Percentiles rank a stretch among this genome's conserved stretches.
Conservation (phyloP, 2,329 filamentous ascomycete species). For the Fulvia fulva region DNA sequence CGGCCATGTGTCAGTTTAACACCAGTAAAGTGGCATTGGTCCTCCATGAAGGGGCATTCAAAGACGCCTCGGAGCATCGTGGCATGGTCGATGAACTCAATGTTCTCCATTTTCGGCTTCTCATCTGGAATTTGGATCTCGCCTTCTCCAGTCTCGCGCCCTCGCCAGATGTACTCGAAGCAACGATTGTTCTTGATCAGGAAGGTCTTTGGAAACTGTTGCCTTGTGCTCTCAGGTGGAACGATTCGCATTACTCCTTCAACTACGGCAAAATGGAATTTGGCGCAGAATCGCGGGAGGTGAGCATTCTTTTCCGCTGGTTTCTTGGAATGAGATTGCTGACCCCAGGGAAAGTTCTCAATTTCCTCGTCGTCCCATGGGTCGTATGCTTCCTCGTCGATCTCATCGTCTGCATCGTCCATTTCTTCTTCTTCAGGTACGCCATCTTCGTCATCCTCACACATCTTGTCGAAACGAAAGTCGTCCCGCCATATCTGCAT, state of each 20-base stretch:
- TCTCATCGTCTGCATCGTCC: constrained; percentile 1
- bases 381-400: not conserved
- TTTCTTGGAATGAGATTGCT: not conserved
- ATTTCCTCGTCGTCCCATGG: not conserved
- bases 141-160: constrained; percentile 13
- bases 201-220: not conserved
- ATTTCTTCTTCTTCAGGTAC: not conserved
- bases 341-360: not conserved
- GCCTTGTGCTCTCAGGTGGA: not conserved
- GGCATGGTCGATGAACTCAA: constrained; percentile 5
- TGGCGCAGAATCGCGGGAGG: constrained; percentile 10
- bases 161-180: constrained; percentile 10
- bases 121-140: constrained; percentile 4
- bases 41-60: constrained; percentile 1
- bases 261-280: constrained; percentile 9
- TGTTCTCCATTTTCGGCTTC: not conserved
- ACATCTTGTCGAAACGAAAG: constrained; percentile 1
- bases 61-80: constrained; percentile 9
- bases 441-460: not conserved
- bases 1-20: constrained; percentile 8
- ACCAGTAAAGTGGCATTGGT: not conserved
- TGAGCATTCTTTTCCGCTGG: not conserved
- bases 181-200: not conserved
- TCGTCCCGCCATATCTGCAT: constrained; percentile 13
- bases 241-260: constrained; percentile 15